Percentiles rank a stretch among this genome's conserved stretches.
Conservation (phyloP, 768 basidiomycete genomes). For the Butyriboletus loyo region DNA sequence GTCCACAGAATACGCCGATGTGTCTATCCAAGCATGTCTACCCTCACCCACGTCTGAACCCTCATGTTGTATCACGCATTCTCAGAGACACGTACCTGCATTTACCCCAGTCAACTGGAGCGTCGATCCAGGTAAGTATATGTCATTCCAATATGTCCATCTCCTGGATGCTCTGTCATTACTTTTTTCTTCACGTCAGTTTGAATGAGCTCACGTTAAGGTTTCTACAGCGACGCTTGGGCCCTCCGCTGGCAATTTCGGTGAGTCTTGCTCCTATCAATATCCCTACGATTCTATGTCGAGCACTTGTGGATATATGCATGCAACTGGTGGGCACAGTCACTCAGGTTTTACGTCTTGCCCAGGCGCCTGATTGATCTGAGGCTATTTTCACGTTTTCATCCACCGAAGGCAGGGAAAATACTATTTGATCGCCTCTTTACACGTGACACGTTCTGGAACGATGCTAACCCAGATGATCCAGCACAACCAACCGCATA, state of each 20-base stretch:
- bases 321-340: background rate
- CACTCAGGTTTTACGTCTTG: background rate
- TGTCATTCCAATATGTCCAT: background rate
- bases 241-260: background rate
- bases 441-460: background rate
- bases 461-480: constrained; percentile 2
- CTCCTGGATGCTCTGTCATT: background rate
- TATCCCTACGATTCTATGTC: background rate
- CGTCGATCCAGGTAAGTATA: constrained; percentile 4
- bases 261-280: constrained; percentile 6
- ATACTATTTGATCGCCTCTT: background rate
- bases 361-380: background rate
- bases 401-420: background rate
- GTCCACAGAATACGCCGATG: constrained; percentile 11
- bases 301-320: background rate
- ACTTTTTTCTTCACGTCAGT: background rate
- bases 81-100: background rate
- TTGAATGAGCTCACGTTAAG: background rate
- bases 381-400: background rate
- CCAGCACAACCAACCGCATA: constrained; percentile 5
- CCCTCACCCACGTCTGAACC: background rate
- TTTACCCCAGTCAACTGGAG: constrained; percentile 12
- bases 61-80: background rate
- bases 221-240: constrained; percentile 1
- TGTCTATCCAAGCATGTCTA: constrained; percentile 11